Evolutionary conservation across 768 basidiomycete species (phyloP).

Genomic region (Lentinula sp.): DNA sequence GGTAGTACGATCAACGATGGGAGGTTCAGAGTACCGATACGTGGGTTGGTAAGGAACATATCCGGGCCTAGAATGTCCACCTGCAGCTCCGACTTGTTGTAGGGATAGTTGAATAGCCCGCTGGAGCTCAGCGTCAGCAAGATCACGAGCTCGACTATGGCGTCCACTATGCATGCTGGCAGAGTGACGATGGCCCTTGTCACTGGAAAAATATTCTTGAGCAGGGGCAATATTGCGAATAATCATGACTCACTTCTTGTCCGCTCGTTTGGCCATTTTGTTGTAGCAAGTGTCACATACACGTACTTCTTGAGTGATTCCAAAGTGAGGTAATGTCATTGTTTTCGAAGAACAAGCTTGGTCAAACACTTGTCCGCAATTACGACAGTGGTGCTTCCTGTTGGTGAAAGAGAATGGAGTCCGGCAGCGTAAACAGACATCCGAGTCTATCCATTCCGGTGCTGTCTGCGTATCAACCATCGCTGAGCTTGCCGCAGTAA

Average conservation of each 20-base stretch:
- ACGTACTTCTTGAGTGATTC: slow-evolving; percentile 86
- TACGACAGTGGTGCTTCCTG: slow-evolving; percentile 96
- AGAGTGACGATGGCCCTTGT: slow-evolving; percentile 49
- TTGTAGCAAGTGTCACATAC: slow-evolving; percentile 88
- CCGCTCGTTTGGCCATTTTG: slow-evolving; percentile 67
- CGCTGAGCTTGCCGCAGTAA: slow-evolving; percentile 60
- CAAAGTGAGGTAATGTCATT: slow-evolving; percentile 86
- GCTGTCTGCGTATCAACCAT: slow-evolving; percentile 91
- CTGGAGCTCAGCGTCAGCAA: slow-evolving; percentile 84
- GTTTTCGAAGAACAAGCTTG: slow-evolving; percentile 85
- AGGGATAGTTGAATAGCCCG: slow-evolving; percentile 90
- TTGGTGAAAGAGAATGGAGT: slow-evolving; percentile 91
- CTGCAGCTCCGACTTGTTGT: slow-evolving; percentile 59
- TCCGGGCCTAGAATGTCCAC: slow-evolving; percentile 46
- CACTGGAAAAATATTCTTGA: slow-evolving; percentile 15
- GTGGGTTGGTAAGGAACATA: slow-evolving; percentile 64
- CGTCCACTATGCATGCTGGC: slow-evolving; percentile 40
- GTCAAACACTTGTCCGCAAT: slow-evolving; percentile 96
- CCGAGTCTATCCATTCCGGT: slow-evolving; percentile 96
- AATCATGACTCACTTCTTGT: slow-evolving; percentile 39
- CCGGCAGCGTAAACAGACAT: slow-evolving; percentile 89
- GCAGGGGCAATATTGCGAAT: not conserved
- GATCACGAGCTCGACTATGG: slow-evolving; percentile 51
- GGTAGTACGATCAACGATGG: slow-evolving; percentile 52
- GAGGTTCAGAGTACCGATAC: slow-evolving; percentile 67